Conservation (phyloP, 1,139 yeast genomes). For the Lodderomyces metapsilosis region DNA sequence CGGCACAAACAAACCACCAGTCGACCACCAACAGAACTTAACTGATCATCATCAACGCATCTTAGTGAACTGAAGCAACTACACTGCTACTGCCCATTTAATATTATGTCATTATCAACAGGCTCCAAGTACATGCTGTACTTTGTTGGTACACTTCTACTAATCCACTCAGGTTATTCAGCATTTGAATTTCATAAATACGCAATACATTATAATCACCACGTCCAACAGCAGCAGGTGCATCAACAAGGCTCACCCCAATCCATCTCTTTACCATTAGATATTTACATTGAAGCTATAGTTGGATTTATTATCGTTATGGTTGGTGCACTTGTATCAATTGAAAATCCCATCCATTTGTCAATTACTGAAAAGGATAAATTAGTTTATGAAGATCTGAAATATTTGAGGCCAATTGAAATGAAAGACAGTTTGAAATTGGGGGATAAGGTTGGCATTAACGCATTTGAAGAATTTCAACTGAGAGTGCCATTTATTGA, state of each 20-base stretch:
- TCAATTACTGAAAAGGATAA: conserved; percentile 21
- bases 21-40: no score
- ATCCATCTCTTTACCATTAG: conserved; percentile 27
- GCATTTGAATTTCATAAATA: conserved; percentile 50
- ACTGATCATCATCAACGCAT: no score
- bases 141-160: conserved; percentile 31
- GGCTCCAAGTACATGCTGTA: conserved; percentile 16
- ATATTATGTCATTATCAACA: background rate
- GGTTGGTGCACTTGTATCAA: conserved; percentile 32
- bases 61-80: no score
- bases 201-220: conserved; percentile 13
- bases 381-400: conserved; percentile 19
- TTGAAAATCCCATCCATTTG: conserved; percentile 24
- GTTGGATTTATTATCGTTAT: conserved; percentile 39
- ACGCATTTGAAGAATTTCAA: conserved; percentile 42
- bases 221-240: conserved; percentile 9
- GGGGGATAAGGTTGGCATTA: conserved; percentile 44
- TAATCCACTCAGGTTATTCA: conserved; percentile 51
- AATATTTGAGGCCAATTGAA: conserved; percentile 43
- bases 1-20: no score
- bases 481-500: conserved; percentile 47
- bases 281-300: conserved; percentile 41
- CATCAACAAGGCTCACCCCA: background rate
- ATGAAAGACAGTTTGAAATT: conserved; percentile 47
- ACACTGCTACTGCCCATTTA: no score